These are phyloP conservation scores for Hirsutella minnesotensis DNA, from an alignment of 2,329 filamentous ascomycete genomes.

Conservation along the genomic window DNA sequence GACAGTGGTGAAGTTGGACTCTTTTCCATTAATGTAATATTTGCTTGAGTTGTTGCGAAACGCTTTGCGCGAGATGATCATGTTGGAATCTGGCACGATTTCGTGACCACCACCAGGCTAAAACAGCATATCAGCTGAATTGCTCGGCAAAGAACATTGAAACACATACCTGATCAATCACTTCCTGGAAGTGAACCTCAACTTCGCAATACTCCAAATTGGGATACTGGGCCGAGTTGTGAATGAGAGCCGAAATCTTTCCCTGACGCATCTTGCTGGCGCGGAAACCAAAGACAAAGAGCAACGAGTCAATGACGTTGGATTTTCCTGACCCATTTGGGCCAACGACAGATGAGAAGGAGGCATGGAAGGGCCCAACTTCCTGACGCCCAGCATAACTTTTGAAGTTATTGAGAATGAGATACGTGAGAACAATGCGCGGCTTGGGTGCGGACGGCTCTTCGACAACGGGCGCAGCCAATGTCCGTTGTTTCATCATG, in stretches of 20 bases:
- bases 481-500: constrained; percentile 70
- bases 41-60: constrained; percentile 98
- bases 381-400: constrained; percentile 93
- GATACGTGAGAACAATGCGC: constrained; percentile 83
- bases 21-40: constrained; percentile 88
- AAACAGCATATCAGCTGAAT: constrained; percentile 15
- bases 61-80: constrained; percentile 81
- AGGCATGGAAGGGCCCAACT: constrained; percentile 92
- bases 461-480: constrained; percentile 57
- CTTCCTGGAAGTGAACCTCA: constrained; percentile 90
- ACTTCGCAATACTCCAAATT: constrained; percentile 89
- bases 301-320: constrained; percentile 93
- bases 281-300: constrained; percentile 98
- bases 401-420: constrained; percentile 95
- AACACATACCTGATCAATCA: constrained; percentile 61
- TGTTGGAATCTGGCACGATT: constrained; percentile 69
- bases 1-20: constrained; percentile 85
- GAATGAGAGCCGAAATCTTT: constrained; percentile 94
- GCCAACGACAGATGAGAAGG: constrained; percentile 94
- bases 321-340: constrained; percentile 98
- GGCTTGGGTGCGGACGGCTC: constrained; percentile 64
- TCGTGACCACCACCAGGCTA: constrained; percentile 61
- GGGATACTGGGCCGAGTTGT: constrained; percentile 83
- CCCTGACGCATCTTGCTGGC: constrained; percentile 99
- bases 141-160: too few species aligned